phyloP scores from a whole-genome alignment of 352 stramenopile genomes.

The Thalassiosira ordinaria region DNA sequence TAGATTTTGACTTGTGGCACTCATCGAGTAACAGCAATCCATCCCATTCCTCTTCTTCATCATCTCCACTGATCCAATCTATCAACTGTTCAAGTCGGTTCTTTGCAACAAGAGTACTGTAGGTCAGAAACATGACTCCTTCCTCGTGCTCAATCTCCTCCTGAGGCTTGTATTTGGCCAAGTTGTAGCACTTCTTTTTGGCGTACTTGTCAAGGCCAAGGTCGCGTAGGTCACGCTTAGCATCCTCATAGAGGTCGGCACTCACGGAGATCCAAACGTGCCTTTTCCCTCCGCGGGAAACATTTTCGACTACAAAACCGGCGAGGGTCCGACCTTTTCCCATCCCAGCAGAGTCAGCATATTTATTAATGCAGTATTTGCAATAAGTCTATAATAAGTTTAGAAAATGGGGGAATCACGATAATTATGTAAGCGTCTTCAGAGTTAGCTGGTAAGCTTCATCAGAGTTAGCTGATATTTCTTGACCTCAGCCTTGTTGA shows the following conservation, averaged over 20 bases:
- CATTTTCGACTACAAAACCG: conserved; percentile 84
- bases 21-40: conserved; percentile 75
- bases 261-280: conserved; percentile 88
- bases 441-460: too few relatives aligned
- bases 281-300: conserved; percentile 64
- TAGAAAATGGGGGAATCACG: too few relatives aligned
- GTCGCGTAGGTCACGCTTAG: conserved; percentile 72
- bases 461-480: too few relatives aligned
- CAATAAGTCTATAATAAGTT: too few relatives aligned
- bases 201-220: conserved; percentile 48
- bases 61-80: conserved; percentile 49
- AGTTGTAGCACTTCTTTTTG: conserved; percentile 47
- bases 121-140: conserved; percentile 60
- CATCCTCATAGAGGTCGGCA: conserved; percentile 84
- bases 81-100: conserved; percentile 52
- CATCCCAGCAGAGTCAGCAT: conserved; percentile 64
- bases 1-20: conserved; percentile 86
- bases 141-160: conserved; percentile 35
- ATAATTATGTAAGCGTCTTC: too few relatives aligned
- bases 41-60: conserved; percentile 52
- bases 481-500: too few relatives aligned
- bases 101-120: conserved; percentile 41
- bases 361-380: too few relatives aligned
- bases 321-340: conserved; percentile 86
- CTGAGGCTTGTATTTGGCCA: conserved; percentile 39